Evolutionary conservation across 768 basidiomycete species (phyloP), one percentile per base, ranked within the genome.

Genomic region (Heimioporus sp.): DNA sequence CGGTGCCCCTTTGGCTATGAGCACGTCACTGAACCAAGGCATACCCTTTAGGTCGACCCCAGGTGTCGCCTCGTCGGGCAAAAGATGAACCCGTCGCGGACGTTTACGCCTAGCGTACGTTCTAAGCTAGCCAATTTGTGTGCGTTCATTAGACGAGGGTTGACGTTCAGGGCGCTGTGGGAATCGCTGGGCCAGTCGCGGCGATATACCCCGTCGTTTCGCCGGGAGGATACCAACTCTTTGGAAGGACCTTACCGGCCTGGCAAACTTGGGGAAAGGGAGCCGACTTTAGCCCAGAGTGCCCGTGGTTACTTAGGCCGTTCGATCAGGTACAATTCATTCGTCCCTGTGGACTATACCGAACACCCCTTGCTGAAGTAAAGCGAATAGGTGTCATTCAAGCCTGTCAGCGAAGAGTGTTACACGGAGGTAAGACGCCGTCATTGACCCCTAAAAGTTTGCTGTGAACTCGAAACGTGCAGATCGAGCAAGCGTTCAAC

Each of bases 21-120:
- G 28, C 2, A 28, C 46, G 10, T 7, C 32, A 43, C 44, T 40
- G 8, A 42, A 28, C 7, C 24, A 5, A 7, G 10, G 2, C 10
- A 11, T 24, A 7, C 24, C 12, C 19, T 13, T 52, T 19, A 83
- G 81, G 74, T 85, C 16, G 81, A 83, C 59, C 81, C 80, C 9
- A 71, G 81, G 30, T 79, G 77, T 52, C 72, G 84, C 35, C 64
- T 88, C 0, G 74, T 82, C 6, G 83, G 81, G 0, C 86, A 87
- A 53, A 89, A 88, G 65, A 86, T 87, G 82, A 88, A 88, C 49
- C 86, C 86, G 0, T 85, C 84, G 0, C 71, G 86, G 9, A 84
- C 83, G 0, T 83, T 73, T 53, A 88, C 86, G 0, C 82, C 85
- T 10, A 72, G 79, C 37, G 82, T 82, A 61, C 38, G 74, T 65